phyloP scores from a whole-genome alignment of 345 rosid genomes.

The Euphorbia pulcherrima region DNA sequence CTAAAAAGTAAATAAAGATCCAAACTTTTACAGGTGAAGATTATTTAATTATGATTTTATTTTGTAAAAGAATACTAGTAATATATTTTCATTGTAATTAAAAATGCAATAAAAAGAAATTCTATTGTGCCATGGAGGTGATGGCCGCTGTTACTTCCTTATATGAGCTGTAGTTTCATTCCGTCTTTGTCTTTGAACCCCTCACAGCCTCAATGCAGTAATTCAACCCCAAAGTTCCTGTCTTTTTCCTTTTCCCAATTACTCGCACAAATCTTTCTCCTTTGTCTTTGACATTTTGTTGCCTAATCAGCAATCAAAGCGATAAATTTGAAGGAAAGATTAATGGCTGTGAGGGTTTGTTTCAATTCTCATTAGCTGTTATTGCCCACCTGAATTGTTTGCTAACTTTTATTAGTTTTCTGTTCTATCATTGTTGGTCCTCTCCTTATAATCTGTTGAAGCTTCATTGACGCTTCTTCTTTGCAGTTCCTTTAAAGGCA shows the following conservation, averaged over 20 bases:
- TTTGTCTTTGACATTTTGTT: not conserved
- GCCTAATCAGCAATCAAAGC: constrained; percentile 6
- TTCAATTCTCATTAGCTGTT: constrained; percentile 1
- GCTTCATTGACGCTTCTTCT: constrained; percentile 24
- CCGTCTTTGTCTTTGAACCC: not conserved
- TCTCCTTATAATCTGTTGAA: constrained; percentile 12
- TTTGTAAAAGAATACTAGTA: too few relatives aligned
- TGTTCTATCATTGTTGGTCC: not conserved
- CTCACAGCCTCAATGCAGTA: constrained; percentile 9
- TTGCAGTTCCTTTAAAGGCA: constrained; percentile 22
- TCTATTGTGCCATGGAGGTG: constrained; percentile 9
- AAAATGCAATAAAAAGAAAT: not conserved
- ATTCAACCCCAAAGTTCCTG: constrained; percentile 1
- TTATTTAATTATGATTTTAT: too few relatives aligned
- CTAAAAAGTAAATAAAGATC: too few relatives aligned
- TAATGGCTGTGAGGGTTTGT: constrained; percentile 23
- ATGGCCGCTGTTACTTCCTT: not conserved
- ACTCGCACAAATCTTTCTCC: not conserved
- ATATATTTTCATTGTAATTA: too few relatives aligned
- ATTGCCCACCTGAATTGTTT: constrained; percentile 29
- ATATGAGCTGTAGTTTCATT: constrained; percentile 11
- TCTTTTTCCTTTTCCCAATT: not conserved
- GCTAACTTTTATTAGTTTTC: constrained; percentile 22
- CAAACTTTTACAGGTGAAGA: too few relatives aligned
- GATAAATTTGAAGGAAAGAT: constrained; percentile 4